Evolutionary conservation across 176 grass and related monocot genomes (phyloP), one percentile per base, ranked within the genome.

Genomic region (Musa schizocarpa): DNA sequence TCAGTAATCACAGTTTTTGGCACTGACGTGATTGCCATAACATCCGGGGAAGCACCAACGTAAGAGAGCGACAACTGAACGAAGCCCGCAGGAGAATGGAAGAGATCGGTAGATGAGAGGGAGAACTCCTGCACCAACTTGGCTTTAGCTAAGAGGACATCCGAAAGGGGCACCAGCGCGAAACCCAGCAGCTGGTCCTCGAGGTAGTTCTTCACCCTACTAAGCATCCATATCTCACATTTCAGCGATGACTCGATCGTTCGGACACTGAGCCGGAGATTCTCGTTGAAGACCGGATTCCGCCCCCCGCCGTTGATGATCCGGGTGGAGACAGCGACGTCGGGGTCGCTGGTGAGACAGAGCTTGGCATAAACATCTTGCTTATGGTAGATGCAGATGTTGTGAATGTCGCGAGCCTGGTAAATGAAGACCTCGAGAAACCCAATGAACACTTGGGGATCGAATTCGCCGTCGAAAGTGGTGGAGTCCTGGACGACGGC

Each of bases 381-480:
- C 80, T 96, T 92, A 19, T 89, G 92, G 83, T 96, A 96, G 80
- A 96, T 96, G 52, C 92, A 96, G 19, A 96, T 85, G 62, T 96
- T 96, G 68, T 96, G 89, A 67, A 96, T 92, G 54, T 96, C 89
- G 7, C 87, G 85, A 13, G 92, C 92, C 21, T 92, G 80, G 72
- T 96, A 87, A 12, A 96, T 83, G 21, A 88, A 82, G 54, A 92
- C 87, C 54, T 92, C 86, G 11, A 96, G 73, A 65, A 77, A 82
- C n/a, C 92, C 92, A 3, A 92, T 86, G 78, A 73, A 85, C 7
- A 72, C 76, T 11, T 78, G 72, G 21, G 59, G 65, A 13, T n/a
- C 71, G 1, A 62, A 64, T 55, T 74, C 56, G 69, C 88, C 80
- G 48, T 68, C 57, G 10, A 68, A 72, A 20, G 78, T 66, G 65